Base-by-base conservation (phyloP, 495 filamentous ascomycete species). In the Parathielavia hyrcaniae region DNA sequence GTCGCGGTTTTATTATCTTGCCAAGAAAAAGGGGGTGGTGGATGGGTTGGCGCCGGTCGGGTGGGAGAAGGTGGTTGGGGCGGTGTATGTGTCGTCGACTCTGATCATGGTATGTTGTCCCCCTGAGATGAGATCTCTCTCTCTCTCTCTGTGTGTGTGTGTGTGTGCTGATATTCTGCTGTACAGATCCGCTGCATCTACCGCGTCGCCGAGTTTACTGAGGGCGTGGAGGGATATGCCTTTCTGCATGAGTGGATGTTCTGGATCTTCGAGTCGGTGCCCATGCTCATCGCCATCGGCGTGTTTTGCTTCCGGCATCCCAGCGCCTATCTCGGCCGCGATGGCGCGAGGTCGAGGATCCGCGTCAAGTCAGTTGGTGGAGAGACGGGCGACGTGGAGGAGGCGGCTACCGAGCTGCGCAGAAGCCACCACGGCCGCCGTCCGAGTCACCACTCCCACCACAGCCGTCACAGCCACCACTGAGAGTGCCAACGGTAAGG, bases 201-300 rank as follows among this genome's bases (percentile, higher is more conserved):
- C 61, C 77, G 86, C n/a, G 71, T 84, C 6, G 72, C 82, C 10
- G 86, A 88, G 69, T 89, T 83, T 57, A 22, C 78, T 0, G 70
- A 81, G 65, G 84, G 86, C 0, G 66, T 77, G 38, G 70, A 75
- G 12, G 82, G 83, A 4, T 77, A 76, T 57, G 52, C 73, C 30
- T 64, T 85, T 59, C 62, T 50, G 17, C 73, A 81, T 41, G 85
- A 88, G 69, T 77, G 74, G 49, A 81, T 79, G 57, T 63, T 87
- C 52, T 88, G 86, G 62, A 62, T 84, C 4, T 87, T 88, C 59
- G 85, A 89, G 64, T 71, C 77, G 14, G 46, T 75, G 44, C 60
- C 82, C 44, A 87, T 89, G 84, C 61, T 82, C 22, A 35, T 64
- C 10, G 62, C 62, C n/a, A 61, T 67, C 17, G 51, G 44, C 12